Evolutionary conservation across 495 filamentous ascomycete species (phyloP).

Genomic region (Aspergillus mulundensis): DNA sequence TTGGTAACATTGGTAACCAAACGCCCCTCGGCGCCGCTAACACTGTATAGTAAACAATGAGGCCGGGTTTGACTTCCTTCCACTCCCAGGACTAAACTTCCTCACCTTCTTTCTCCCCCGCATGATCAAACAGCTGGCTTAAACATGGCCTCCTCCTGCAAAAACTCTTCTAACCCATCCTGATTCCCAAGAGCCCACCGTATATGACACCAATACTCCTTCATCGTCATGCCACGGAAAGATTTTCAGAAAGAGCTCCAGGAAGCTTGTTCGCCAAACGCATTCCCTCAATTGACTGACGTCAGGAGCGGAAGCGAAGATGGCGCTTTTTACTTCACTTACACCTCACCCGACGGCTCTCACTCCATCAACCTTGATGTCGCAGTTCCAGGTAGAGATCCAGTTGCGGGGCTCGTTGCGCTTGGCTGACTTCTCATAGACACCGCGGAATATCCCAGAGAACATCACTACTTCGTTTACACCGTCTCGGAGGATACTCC

Average conservation of each 20-base stretch:
- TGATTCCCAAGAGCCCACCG: not conserved
- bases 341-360: constrained; percentile 23
- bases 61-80: not conserved
- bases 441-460: constrained; percentile 59
- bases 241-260: constrained; percentile 39
- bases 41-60: not conserved
- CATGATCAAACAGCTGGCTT: not conserved
- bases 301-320: constrained; percentile 57
- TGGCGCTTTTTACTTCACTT: constrained; percentile 58
- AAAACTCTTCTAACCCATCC: not conserved
- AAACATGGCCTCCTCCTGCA: not conserved
- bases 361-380: constrained; percentile 46
- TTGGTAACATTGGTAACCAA: no score
- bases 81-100: no score
- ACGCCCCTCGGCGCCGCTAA: not conserved
- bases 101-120: not conserved
- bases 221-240: constrained; percentile 12
- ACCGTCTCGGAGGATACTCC: constrained; percentile 50
- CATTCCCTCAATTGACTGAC: constrained; percentile 36
- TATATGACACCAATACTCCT: not conserved
- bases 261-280: constrained; percentile 27
- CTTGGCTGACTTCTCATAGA: constrained; percentile 32
- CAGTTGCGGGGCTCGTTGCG: not conserved
- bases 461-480: constrained; percentile 58
- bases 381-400: constrained; percentile 49